These are phyloP conservation scores for Quercus agrifolia DNA, from an alignment of 306 rosid genomes.

Conservation along the genomic window DNA sequence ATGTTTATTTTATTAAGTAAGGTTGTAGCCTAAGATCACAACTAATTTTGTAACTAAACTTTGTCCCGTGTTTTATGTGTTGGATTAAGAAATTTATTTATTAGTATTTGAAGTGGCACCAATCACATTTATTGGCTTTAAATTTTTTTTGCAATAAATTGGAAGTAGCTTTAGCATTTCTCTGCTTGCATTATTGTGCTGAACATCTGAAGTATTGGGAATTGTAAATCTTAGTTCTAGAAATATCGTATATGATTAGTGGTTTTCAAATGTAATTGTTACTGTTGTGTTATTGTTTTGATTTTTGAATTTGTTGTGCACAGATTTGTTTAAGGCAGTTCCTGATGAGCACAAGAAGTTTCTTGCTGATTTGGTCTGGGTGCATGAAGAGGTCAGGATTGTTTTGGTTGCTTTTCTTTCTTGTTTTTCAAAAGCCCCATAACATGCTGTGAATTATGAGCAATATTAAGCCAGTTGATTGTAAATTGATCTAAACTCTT, in stretches of 20 bases:
- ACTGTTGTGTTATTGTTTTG: neutral
- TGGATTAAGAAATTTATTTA: neutral
- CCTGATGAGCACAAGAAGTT: conserved; percentile 92
- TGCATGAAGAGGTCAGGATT: conserved; percentile 81
- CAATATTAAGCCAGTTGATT: conserved; percentile 5
- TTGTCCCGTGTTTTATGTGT: neutral
- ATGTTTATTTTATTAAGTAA: too few species aligned
- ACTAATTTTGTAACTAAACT: too few species aligned
- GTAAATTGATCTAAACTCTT: conserved; percentile 11
- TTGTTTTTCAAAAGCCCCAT: neutral
- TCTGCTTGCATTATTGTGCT: neutral
- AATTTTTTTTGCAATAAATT: too few species aligned
- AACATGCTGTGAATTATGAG: neutral
- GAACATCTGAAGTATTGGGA: neutral
- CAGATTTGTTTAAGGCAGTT: conserved; percentile 88
- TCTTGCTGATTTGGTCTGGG: conserved; percentile 83
- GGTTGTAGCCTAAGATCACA: too few species aligned
- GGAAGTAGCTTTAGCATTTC: too few species aligned
- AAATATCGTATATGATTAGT: neutral
- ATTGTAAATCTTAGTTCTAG: neutral
- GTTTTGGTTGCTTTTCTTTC: conserved; percentile 14
- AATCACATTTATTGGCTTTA: too few species aligned
- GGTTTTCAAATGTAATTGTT: neutral
- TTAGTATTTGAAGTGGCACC: too few species aligned
- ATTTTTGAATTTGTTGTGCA: conserved; percentile 7